A percentile compares a stretch with the other conserved stretches of the same genome.
These are phyloP conservation scores for Alternaria sp. DNA, from an alignment of 2,329 filamentous ascomycete genomes.

Conservation along the genomic window DNA sequence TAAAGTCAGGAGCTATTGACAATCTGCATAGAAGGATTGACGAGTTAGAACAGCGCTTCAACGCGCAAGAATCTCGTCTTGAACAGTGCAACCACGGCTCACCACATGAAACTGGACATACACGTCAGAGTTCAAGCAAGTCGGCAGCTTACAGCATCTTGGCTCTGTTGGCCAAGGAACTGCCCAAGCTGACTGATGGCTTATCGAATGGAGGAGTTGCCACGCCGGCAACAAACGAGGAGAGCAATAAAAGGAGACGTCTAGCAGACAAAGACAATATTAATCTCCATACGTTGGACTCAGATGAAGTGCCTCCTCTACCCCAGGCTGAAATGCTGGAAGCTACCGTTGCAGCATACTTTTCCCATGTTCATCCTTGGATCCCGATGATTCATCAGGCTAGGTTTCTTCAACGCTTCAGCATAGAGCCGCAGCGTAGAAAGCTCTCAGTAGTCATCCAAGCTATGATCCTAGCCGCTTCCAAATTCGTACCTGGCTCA, in stretches of 20 bases:
- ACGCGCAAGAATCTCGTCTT: background rate
- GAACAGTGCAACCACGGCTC: background rate
- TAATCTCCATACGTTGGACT: background rate
- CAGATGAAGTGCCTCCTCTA: background rate
- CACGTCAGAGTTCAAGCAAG: background rate
- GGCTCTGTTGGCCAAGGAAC: background rate
- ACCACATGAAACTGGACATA: background rate
- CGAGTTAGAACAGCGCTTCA: background rate
- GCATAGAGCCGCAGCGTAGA: background rate
- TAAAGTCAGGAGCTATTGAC: background rate
- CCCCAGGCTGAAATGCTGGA: background rate
- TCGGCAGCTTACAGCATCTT: background rate
- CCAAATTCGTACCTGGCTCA: background rate
- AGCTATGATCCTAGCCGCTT: background rate
- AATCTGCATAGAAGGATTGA: background rate
- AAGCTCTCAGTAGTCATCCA: background rate
- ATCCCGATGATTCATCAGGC: constrained; percentile 30
- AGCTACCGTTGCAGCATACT: constrained; percentile 19
- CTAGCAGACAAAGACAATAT: background rate
- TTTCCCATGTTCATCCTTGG: constrained; percentile 25
- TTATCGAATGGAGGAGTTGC: background rate
- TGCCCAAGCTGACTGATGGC: background rate
- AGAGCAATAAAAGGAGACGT: background rate
- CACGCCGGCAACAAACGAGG: background rate
- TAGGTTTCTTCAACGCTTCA: constrained; percentile 18